phyloP scores from a whole-genome alignment of 139 green algal genomes.

The Tetraselmis chui region DNA sequence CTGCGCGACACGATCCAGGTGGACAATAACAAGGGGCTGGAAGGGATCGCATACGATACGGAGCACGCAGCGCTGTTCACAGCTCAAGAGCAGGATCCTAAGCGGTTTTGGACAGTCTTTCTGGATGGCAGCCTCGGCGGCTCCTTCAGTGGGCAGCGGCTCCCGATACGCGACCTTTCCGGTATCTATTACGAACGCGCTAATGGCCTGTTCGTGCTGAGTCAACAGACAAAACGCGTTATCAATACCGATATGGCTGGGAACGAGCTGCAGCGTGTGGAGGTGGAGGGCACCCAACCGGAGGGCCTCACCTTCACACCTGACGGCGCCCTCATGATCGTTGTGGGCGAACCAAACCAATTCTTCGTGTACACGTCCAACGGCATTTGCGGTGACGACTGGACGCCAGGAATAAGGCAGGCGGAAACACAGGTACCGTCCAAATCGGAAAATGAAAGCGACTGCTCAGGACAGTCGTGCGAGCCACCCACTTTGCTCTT shows the following conservation, averaged over 20 bases:
- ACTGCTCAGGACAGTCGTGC: too few species aligned
- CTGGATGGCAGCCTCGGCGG: neutral
- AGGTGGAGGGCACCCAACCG: neutral
- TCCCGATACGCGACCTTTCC: neutral
- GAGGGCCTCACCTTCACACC: neutral
- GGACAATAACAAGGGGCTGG: neutral
- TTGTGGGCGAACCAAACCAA: neutral
- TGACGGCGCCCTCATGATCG: neutral
- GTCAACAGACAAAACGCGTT: neutral
- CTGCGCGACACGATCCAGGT: neutral
- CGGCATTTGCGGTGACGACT: neutral
- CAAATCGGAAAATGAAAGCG: too few species aligned
- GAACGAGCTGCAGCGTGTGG: neutral
- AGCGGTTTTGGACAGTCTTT: neutral
- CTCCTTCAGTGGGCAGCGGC: neutral
- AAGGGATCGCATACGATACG: neutral
- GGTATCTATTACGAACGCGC: neutral
- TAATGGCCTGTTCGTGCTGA: neutral
- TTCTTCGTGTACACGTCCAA: neutral
- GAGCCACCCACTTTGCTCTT: neutral
- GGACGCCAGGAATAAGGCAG: too few species aligned
- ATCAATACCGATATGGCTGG: neutral
- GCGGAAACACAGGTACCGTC: too few species aligned
- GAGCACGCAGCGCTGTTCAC: neutral
- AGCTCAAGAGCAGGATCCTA: neutral